A percentile compares a stretch with the other conserved stretches of the same genome.
Conservation (phyloP, 2,329 filamentous ascomycete species). For the Talaromyces amestolkiae region DNA sequence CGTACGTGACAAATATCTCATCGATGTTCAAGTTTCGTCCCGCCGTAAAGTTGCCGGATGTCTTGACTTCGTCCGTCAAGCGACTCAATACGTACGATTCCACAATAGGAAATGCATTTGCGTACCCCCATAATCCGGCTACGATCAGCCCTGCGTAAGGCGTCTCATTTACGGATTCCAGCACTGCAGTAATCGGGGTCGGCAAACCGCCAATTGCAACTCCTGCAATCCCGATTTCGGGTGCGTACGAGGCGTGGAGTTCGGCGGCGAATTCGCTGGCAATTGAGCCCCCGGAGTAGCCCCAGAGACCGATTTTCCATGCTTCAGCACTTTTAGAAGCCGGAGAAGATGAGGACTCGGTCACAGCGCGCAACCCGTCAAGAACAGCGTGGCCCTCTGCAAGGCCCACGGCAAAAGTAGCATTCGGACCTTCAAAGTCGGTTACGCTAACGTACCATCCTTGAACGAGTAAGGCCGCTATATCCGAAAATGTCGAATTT, state of each 20-base stretch:
- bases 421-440: constrained; percentile 15
- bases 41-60: background rate
- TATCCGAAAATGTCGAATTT: constrained; percentile 1
- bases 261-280: constrained; percentile 16
- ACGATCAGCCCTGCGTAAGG: constrained; percentile 8
- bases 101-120: constrained; percentile 5
- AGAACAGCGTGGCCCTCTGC: constrained; percentile 16
- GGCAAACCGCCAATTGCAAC: constrained; percentile 15
- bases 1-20: background rate
- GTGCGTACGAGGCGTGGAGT: constrained; percentile 10
- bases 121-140: constrained; percentile 4
- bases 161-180: background rate
- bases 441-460: constrained; percentile 17
- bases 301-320: constrained; percentile 15
- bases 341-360: background rate
- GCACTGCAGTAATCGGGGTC: background rate
- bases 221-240: constrained; percentile 9
- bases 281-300: constrained; percentile 16
- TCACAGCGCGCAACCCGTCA: constrained; percentile 10
- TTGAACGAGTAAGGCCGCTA: constrained; percentile 1
- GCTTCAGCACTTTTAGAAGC: background rate
- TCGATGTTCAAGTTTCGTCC: background rate
- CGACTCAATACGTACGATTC: constrained; percentile 10
- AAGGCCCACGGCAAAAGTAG: constrained; percentile 6
- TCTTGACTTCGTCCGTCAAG: constrained; percentile 3